Percentiles rank a stretch among this genome's conserved stretches.
phyloP scores from a whole-genome alignment of 495 filamentous ascomycete genomes.

The Penicilliopsis zonata region DNA sequence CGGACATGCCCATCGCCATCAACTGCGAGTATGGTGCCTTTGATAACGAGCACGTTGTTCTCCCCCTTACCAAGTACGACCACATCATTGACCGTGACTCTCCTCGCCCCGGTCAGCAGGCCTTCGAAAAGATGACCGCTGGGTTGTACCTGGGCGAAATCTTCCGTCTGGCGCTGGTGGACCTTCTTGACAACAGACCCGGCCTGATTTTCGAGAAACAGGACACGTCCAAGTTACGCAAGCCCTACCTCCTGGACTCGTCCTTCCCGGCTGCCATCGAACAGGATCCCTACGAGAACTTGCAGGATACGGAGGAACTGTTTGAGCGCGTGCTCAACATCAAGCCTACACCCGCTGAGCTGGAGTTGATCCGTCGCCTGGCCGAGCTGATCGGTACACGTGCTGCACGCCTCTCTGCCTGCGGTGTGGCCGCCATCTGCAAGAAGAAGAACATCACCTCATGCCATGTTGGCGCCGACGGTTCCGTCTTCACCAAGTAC shows the following conservation, averaged over 20 bases:
- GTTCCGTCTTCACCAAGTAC: slow-evolving; percentile 96
- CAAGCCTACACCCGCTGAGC: slow-evolving; percentile 54
- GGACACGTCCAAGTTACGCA: slow-evolving; percentile 64
- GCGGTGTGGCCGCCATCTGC: slow-evolving; percentile 89
- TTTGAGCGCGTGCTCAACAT: slow-evolving; percentile 66
- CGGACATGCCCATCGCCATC: slow-evolving; percentile 86
- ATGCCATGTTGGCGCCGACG: slow-evolving; percentile 92
- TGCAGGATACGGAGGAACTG: slow-evolving; percentile 71
- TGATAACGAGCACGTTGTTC: slow-evolving; percentile 89
- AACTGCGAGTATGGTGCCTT: slow-evolving; percentile 99
- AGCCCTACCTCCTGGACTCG: slow-evolving; percentile 77
- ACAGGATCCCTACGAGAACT: slow-evolving; percentile 89
- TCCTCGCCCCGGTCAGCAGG: slow-evolving; percentile 87
- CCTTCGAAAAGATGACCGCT: slow-evolving; percentile 97
- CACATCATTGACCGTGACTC: slow-evolving; percentile 83
- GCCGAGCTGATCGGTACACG: slow-evolving; percentile 92
- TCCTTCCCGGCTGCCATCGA: slow-evolving; percentile 95
- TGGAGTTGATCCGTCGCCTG: slow-evolving; percentile 75
- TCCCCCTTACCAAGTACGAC: slow-evolving; percentile 79
- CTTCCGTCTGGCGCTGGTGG: slow-evolving; percentile 80
- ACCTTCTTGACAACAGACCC: slow-evolving; percentile 67
- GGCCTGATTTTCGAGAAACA: slow-evolving; percentile 73
- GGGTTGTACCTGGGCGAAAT: slow-evolving; percentile 92
- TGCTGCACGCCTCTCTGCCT: slow-evolving; percentile 82
- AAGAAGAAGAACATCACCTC: slow-evolving; percentile 81